Evolutionary conservation across 768 basidiomycete genomes (phyloP).

Genomic region (Leccinum pellstonianum): DNA sequence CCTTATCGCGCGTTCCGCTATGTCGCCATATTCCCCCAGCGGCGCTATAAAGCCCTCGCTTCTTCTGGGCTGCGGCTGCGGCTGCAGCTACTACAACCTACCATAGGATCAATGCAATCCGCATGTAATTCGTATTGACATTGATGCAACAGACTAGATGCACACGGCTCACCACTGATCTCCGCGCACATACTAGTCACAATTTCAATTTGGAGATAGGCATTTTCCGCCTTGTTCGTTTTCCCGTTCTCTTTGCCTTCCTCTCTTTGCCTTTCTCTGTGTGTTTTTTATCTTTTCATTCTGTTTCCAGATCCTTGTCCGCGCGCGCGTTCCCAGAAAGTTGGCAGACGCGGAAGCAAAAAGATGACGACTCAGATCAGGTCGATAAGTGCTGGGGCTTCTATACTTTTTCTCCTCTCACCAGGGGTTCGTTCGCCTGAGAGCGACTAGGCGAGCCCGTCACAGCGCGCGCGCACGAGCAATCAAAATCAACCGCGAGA

Average conservation of each 20-base stretch:
- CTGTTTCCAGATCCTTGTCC: slow-evolving; percentile 10
- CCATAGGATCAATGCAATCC: slow-evolving; percentile 16
- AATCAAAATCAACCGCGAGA: neutral
- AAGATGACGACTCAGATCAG: slow-evolving; percentile 1
- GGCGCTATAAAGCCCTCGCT: neutral
- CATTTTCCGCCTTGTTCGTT: neutral
- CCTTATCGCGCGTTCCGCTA: slow-evolving; percentile 14
- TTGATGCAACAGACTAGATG: neutral
- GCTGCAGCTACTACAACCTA: neutral
- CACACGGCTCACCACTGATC: slow-evolving; percentile 9
- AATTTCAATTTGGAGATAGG: slow-evolving; percentile 4
- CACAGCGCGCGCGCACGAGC: neutral
- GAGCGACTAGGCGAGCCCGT: neutral
- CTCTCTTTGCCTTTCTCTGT: neutral
- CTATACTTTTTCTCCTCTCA: neutral
- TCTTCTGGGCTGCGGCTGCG: neutral
- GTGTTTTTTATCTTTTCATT: neutral
- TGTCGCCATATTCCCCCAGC: neutral
- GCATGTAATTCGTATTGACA: slow-evolving; percentile 5
- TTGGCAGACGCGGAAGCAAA: neutral
- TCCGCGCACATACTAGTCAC: slow-evolving; percentile 16
- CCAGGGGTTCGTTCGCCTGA: neutral
- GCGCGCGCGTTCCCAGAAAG: slow-evolving; percentile 3
- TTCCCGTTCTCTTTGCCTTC: neutral
- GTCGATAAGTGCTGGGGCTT: slow-evolving; percentile 1